Percentiles rank a stretch among this genome's conserved stretches.
These are phyloP conservation scores for Salix dunnii DNA, from an alignment of 345 rosid genomes.

Conservation along the genomic window DNA sequence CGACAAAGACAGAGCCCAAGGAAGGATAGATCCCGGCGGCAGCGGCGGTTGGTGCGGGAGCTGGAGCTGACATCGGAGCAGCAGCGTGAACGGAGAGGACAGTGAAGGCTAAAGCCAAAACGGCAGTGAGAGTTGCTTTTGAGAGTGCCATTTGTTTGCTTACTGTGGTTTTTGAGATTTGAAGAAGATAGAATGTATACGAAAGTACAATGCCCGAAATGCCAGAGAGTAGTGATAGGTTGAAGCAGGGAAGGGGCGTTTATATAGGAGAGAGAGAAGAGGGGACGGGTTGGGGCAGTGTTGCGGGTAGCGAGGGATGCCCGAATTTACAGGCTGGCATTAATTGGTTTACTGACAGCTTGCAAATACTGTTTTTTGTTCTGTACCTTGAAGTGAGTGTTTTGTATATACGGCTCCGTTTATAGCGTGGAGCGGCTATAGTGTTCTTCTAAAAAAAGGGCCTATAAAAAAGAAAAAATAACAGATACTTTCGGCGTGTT, in stretches of 20 bases:
- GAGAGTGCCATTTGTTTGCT: conserved; percentile 39
- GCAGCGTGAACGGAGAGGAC: conserved; percentile 33
- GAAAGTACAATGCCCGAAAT: no score
- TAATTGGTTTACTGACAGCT: conserved; percentile 1
- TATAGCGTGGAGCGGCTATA: neutral
- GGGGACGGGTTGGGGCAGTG: neutral
- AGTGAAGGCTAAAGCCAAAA: conserved; percentile 28
- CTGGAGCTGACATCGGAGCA: conserved; percentile 37
- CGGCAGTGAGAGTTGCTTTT: conserved; percentile 33
- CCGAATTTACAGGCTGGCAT: conserved; percentile 4
- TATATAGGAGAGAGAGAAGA: neutral
- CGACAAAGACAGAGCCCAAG: conserved; percentile 33
- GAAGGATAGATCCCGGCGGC: conserved; percentile 45
- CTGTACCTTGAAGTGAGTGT: neutral
- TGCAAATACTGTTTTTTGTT: conserved; percentile 1
- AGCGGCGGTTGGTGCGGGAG: conserved; percentile 52
- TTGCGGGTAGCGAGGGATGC: neutral
- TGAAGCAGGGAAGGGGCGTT: neutral
- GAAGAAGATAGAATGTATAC: neutral
- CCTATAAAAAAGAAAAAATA: neutral
- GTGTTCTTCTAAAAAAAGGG: no score
- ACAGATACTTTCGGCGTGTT: neutral
- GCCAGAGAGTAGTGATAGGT: neutral
- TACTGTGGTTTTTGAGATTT: no score
- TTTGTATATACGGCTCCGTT: neutral